These are phyloP conservation scores for Aspergillus oerlinghausenensis DNA, from an alignment of 2,329 filamentous ascomycete species.

Conservation along the genomic window DNA sequence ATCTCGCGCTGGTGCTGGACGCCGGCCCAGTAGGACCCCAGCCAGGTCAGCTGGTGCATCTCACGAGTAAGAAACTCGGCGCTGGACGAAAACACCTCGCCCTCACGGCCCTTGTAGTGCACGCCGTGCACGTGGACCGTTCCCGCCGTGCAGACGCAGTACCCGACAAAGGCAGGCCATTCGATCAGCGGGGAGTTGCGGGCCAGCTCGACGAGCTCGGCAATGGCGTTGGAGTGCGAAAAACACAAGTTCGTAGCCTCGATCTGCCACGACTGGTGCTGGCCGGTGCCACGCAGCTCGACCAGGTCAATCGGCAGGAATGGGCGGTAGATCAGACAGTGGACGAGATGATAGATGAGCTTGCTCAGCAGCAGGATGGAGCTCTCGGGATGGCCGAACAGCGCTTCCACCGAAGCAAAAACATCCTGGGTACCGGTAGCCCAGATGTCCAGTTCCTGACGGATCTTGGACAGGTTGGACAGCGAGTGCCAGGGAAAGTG, in stretches of 20 bases:
- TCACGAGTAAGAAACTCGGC: slow-evolving; percentile 69
- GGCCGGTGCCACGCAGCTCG: slow-evolving; percentile 72
- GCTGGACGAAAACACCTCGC: slow-evolving; percentile 60
- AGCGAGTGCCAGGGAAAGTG: slow-evolving; percentile 88
- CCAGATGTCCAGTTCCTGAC: slow-evolving; percentile 81
- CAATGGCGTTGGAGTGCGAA: slow-evolving; percentile 80
- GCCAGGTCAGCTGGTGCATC: slow-evolving; percentile 72
- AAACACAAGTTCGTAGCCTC: slow-evolving; percentile 85
- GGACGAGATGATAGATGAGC: slow-evolving; percentile 78
- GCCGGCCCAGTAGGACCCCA: slow-evolving; percentile 70
- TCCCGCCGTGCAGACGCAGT: slow-evolving; percentile 79
- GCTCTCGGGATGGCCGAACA: slow-evolving; percentile 75
- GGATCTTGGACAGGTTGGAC: slow-evolving; percentile 79
- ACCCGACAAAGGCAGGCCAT: slow-evolving; percentile 82
- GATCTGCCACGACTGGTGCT: slow-evolving; percentile 90
- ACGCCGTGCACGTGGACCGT: slow-evolving; percentile 85
- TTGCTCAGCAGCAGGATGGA: slow-evolving; percentile 78
- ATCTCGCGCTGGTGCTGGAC: slow-evolving; percentile 77
- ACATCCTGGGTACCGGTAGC: slow-evolving; percentile 74
- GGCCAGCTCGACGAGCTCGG: slow-evolving; percentile 74
- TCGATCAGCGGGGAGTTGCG: slow-evolving; percentile 70
- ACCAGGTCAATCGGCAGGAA: slow-evolving; percentile 81
- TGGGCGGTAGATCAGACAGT: slow-evolving; percentile 80
- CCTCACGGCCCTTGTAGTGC: slow-evolving; percentile 65
- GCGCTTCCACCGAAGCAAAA: slow-evolving; percentile 68